Evolutionary conservation across 2,329 filamentous ascomycete genomes (phyloP).

Genomic region (Stagonosporopsis tanaceti): DNA sequence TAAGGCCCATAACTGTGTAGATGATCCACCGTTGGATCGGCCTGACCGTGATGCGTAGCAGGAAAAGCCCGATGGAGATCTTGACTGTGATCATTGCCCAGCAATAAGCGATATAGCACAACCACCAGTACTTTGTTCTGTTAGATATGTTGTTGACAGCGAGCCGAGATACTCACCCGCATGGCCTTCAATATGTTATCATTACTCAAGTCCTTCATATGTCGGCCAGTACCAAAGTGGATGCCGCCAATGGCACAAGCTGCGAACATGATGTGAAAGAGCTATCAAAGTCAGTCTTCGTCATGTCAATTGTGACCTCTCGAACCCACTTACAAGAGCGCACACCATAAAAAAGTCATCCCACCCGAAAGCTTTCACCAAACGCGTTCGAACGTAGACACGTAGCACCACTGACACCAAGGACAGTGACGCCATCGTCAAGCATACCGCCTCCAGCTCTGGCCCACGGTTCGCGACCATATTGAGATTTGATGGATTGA

Average conservation of each 20-base stretch:
- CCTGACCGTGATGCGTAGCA: constrained; percentile 45
- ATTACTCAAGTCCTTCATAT: constrained; percentile 34
- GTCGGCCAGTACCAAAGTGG: constrained; percentile 44
- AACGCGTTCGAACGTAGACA: constrained; percentile 51
- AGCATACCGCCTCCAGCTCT: constrained; percentile 43
- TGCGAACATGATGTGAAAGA: constrained; percentile 41
- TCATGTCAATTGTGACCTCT: background rate
- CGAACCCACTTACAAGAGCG: constrained; percentile 33
- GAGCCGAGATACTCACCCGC: constrained; percentile 29
- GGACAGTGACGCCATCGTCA: constrained; percentile 52
- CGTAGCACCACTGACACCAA: constrained; percentile 50
- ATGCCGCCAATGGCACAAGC: constrained; percentile 42
- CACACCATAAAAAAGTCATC: constrained; percentile 46
- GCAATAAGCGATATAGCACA: constrained; percentile 47
- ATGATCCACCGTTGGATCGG: constrained; percentile 47
- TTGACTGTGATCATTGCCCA: constrained; percentile 44
- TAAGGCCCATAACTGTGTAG: constrained; percentile 45
- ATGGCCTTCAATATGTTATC: constrained; percentile 39
- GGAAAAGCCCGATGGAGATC: constrained; percentile 45
- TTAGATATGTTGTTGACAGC: background rate
- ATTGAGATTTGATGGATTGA: constrained; percentile 9
- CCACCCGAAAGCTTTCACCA: constrained; percentile 51
- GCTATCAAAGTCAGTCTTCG: constrained; percentile 21
- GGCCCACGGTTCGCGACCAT: constrained; percentile 45
- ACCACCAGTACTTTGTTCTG: constrained; percentile 43